A percentile compares a stretch with the other conserved stretches of the same genome.
phyloP scores from a whole-genome alignment of 257 asterid genomes.

The Nicotiana attenuata region DNA sequence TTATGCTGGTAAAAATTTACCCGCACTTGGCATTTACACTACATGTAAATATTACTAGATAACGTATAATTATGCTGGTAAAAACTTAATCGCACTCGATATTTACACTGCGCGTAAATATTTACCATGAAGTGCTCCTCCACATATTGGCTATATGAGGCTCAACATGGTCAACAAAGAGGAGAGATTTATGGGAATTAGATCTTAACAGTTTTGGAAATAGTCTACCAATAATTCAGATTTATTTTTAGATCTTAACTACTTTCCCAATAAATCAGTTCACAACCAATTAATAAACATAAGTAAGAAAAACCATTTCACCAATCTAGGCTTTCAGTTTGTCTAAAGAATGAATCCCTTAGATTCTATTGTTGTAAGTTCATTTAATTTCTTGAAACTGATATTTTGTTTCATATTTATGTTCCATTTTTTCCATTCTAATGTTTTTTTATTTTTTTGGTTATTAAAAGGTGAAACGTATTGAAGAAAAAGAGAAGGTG shows the following conservation, averaged over 20 bases:
- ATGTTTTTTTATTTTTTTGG: not conserved
- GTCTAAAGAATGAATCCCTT: not conserved
- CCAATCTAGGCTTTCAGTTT: not conserved
- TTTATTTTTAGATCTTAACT: not conserved
- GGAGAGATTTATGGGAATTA: not conserved
- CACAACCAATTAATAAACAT: not conserved
- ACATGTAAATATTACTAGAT: no score
- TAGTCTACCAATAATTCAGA: not conserved
- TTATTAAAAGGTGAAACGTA: not conserved
- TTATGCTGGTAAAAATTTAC: no score
- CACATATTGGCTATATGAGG: no score
- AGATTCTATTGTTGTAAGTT: constrained; percentile 5
- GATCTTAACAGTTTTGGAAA: not conserved
- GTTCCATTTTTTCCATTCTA: not conserved
- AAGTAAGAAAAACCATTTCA: not conserved
- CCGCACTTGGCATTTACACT: no score
- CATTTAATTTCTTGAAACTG: not conserved
- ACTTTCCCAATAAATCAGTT: not conserved
- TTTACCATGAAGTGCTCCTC: no score
- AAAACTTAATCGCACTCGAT: no score
- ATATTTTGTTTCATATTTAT: not conserved
- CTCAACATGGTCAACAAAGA: not conserved
- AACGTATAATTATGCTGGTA: no score
- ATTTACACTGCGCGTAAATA: no score
- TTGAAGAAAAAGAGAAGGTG: constrained; percentile 1